Base-by-base conservation (phyloP, 2,329 filamentous ascomycete genomes). In the Sphaerostilbella broomeana region DNA sequence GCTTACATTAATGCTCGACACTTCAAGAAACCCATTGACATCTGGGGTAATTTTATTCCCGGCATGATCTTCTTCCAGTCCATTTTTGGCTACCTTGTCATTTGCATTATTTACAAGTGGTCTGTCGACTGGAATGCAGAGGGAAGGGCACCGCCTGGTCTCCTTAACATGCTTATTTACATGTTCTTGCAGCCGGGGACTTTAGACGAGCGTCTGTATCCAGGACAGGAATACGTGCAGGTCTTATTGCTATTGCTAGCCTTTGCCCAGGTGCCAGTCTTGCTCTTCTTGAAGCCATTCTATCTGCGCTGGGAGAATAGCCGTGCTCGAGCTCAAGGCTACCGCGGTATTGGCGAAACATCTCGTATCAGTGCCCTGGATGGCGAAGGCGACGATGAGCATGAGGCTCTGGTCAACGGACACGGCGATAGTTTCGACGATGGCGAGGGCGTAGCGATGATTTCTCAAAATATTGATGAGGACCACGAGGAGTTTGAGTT, bases 41-140 rank as follows among this genome's bases (percentile, higher is more conserved):
- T 98, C 52, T 95, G 86, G 79, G 92, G 87, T 50, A 97, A 97
- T 67, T 98, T 98, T 57, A 68, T 98, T 33, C 92, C 92, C 6
- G 90, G 92, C 37, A 95, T 98, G 90, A 88, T 98, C 55, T 98
- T 98, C 71, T 97, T 98, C 78, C 94, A 98, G 69, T 81, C 87
- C 48, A 98, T 98, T 59, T 98, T 98, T 51, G 92, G 92, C 36
- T 98, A 98, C 59, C 77, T 98, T 13, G 86, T 94, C 33, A 70
- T 95, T 57, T 87, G 86, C 55, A 95, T 98, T 57, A 68, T 98
- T 52, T 97, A 94, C 75, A 98, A 98, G 68, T 98, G 94, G 92
- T 83, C 77, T 8, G 75, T 95, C 25, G 82, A 98, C 62, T 98
- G 92, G 92, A 53, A 60, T 19, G 63, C 64, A 38, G 67, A 68